A percentile compares a stretch with the other conserved stretches of the same genome.
These are phyloP conservation scores for Xylaria arbuscula DNA, from an alignment of 2,329 filamentous ascomycete species.

Conservation along the genomic window DNA sequence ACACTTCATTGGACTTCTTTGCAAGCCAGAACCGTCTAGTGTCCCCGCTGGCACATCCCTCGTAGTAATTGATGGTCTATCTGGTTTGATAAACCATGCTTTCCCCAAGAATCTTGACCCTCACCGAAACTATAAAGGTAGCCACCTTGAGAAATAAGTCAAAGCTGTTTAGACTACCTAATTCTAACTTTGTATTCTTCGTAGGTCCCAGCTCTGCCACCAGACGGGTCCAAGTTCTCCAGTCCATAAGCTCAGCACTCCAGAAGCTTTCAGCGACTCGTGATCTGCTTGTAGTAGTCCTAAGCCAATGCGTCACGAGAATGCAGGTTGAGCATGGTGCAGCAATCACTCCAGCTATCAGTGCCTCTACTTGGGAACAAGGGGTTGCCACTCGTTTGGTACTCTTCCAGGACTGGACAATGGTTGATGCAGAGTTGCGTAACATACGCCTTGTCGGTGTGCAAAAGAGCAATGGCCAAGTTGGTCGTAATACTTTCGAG, in stretches of 20 bases:
- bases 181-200: constrained; percentile 29
- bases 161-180: neutral
- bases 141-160: constrained; percentile 40
- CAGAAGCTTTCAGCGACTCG: constrained; percentile 79
- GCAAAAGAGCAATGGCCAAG: constrained; percentile 71
- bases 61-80: constrained; percentile 81
- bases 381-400: constrained; percentile 78
- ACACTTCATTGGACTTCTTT: constrained; percentile 79
- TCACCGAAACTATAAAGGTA: constrained; percentile 53
- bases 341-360: constrained; percentile 78
- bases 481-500: constrained; percentile 54
- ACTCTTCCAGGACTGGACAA: constrained; percentile 81
- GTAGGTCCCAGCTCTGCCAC: constrained; percentile 49
- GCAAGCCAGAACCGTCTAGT: constrained; percentile 71
- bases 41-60: constrained; percentile 73
- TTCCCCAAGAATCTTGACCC: constrained; percentile 71
- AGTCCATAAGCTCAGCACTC: constrained; percentile 75
- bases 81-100: constrained; percentile 78
- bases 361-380: constrained; percentile 82
- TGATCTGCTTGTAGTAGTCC: constrained; percentile 77
- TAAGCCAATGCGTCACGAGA: constrained; percentile 85
- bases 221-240: constrained; percentile 64
- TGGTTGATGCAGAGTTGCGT: constrained; percentile 58
- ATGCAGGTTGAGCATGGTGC: constrained; percentile 75
- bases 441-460: constrained; percentile 70